These are phyloP conservation scores for Agrocybe praecox DNA, from an alignment of 768 basidiomycete species.

Conservation along the genomic window DNA sequence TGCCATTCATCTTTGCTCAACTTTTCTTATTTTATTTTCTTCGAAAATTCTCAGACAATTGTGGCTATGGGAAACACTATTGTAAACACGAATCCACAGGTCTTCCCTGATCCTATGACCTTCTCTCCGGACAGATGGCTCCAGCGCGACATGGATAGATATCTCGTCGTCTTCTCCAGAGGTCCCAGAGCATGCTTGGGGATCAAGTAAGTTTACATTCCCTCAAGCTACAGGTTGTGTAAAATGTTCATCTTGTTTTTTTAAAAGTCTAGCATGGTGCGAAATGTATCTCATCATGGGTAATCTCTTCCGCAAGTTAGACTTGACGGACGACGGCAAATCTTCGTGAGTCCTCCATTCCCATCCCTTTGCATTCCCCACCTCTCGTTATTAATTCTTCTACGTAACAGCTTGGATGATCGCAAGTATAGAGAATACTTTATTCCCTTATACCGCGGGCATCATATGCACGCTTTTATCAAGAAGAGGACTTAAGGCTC, in stretches of 20 bases:
- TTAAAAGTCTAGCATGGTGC: conserved; percentile 31
- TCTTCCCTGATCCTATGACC: background rate
- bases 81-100: background rate
- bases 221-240: too few species aligned
- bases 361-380: background rate
- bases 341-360: conserved; percentile 8
- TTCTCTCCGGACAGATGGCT: background rate
- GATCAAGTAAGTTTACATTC: background rate
- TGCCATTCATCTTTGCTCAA: too few species aligned
- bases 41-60: background rate
- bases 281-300: conserved; percentile 33
- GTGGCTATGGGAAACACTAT: background rate
- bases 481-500: background rate
- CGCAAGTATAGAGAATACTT: conserved; percentile 12
- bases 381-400: background rate
- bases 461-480: conserved; percentile 14
- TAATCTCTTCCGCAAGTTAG: conserved; percentile 33
- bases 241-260: background rate
- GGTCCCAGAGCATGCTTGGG: background rate
- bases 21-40: background rate
- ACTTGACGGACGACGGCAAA: conserved; percentile 19
- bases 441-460: conserved; percentile 10
- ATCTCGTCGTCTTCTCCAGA: background rate
- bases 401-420: conserved; percentile 4
- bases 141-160: background rate